Evolutionary conservation across 768 basidiomycete genomes (phyloP).

Genomic region (Mrakia frigida): DNA sequence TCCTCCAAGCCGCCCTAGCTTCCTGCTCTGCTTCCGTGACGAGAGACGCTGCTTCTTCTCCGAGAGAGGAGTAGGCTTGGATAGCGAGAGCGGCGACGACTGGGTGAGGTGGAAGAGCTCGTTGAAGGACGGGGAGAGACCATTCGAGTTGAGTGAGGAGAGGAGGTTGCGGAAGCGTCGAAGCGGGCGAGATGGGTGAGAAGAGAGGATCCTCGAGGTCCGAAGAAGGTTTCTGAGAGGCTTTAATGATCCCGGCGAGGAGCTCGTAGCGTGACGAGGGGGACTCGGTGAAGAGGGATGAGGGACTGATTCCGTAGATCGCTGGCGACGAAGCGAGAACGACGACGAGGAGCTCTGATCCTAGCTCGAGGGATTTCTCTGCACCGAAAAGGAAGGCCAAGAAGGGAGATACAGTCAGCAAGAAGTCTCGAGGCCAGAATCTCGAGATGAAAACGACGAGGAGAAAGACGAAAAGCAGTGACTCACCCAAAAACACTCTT

Average conservation of each 20-base stretch:
- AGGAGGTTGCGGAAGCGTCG: background rate
- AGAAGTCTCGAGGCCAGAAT: too few species aligned
- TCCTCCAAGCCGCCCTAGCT: background rate
- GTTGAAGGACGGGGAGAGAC: slow-evolving; percentile 13
- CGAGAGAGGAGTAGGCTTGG: slow-evolving; percentile 10
- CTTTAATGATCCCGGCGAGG: background rate
- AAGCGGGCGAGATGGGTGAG: background rate
- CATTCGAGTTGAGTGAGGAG: background rate
- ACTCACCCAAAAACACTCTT: background rate
- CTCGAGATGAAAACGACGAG: background rate
- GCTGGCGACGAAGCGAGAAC: slow-evolving; percentile 6
- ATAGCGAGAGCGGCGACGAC: slow-evolving; percentile 3
- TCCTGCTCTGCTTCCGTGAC: background rate
- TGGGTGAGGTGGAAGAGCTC: background rate
- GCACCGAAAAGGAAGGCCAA: background rate
- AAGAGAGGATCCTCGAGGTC: background rate
- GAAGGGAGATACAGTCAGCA: background rate
- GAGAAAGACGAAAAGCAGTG: background rate
- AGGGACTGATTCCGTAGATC: slow-evolving; percentile 4
- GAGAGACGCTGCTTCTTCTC: background rate
- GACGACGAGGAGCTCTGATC: background rate
- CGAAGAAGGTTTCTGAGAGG: background rate
- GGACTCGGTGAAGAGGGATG: background rate
- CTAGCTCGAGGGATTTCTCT: slow-evolving; percentile 3
- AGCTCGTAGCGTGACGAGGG: background rate